Conservation (phyloP, 1,284 basidiomycete genomes). For the Naganishia albida region DNA sequence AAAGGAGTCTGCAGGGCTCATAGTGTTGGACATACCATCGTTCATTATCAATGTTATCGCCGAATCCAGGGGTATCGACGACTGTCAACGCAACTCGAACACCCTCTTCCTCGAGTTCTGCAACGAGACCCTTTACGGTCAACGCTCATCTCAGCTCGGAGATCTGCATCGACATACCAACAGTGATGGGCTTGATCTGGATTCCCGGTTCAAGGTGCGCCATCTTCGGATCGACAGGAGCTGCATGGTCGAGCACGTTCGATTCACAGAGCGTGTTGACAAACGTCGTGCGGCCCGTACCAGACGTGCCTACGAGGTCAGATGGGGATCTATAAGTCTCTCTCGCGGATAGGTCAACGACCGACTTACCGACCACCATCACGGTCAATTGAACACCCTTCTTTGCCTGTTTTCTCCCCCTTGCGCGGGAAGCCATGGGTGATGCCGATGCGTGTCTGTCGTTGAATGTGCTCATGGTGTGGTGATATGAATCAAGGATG, state of each 20-base stretch:
- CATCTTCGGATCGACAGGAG: constrained; percentile 63
- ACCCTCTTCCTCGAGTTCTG: constrained; percentile 97
- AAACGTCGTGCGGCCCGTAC: constrained; percentile 94
- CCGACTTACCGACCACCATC: constrained; percentile 80
- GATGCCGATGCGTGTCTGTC: constrained; percentile 30
- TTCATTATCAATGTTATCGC: constrained; percentile 98
- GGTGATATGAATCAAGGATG: not conserved
- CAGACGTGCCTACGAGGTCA: constrained; percentile 70
- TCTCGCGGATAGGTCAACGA: not conserved
- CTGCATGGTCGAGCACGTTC: constrained; percentile 67
- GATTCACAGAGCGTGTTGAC: constrained; percentile 97
- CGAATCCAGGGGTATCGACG: constrained; percentile 98
- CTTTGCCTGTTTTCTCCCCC: constrained; percentile 78
- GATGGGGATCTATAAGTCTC: not conserved
- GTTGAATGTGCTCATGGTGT: constrained; percentile 28
- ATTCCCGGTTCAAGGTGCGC: constrained; percentile 94
- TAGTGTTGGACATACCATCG: constrained; percentile 70
- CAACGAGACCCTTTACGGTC: not conserved
- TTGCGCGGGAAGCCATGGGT: constrained; percentile 30
- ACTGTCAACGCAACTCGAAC: constrained; percentile 97
- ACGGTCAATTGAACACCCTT: constrained; percentile 95
- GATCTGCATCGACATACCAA: constrained; percentile 64
- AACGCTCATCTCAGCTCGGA: not conserved
- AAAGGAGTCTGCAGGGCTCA: not conserved
- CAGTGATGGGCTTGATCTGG: constrained; percentile 91